These are phyloP conservation scores for Botryotinia calthae DNA, from an alignment of 2,329 filamentous ascomycete species.

Conservation along the genomic window DNA sequence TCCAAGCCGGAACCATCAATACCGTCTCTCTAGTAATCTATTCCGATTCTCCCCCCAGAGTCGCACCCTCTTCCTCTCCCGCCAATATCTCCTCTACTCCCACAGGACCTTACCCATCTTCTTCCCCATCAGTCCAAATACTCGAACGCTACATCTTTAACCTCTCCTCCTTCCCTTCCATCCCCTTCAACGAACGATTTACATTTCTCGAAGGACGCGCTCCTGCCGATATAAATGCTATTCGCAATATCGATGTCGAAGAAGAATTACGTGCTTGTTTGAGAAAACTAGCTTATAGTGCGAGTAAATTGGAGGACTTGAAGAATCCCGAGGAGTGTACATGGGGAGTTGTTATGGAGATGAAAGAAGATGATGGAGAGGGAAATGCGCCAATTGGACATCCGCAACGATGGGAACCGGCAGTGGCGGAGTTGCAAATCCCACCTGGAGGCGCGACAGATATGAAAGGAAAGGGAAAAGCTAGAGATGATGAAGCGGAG, in stretches of 20 bases:
- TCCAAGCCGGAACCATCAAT: neutral
- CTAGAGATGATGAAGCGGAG: neutral
- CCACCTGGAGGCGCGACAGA: neutral
- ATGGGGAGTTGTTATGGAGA: conserved; percentile 73
- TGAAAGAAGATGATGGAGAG: conserved; percentile 53
- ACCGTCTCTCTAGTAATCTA: conserved; percentile 41
- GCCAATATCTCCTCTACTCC: conserved; percentile 16
- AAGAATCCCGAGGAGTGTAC: conserved; percentile 60
- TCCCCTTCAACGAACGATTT: conserved; percentile 39
- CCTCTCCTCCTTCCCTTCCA: conserved; percentile 41
- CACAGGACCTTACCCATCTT: conserved; percentile 38
- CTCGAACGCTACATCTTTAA: conserved; percentile 46
- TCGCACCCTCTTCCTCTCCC: neutral
- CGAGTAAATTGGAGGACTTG: conserved; percentile 54
- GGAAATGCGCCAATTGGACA: conserved; percentile 55
- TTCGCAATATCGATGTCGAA: conserved; percentile 61
- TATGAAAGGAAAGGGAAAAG: neutral
- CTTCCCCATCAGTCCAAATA: conserved; percentile 26
- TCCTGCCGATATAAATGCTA: conserved; percentile 20
- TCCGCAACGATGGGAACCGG: conserved; percentile 60
- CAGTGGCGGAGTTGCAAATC: conserved; percentile 43
- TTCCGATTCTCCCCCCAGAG: neutral
- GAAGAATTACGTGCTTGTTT: conserved; percentile 71
- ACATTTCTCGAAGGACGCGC: conserved; percentile 38
- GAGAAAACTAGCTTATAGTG: conserved; percentile 58